Evolutionary conservation across 2,329 filamentous ascomycete species (phyloP).

Genomic region (Colletotrichum australisinense): DNA sequence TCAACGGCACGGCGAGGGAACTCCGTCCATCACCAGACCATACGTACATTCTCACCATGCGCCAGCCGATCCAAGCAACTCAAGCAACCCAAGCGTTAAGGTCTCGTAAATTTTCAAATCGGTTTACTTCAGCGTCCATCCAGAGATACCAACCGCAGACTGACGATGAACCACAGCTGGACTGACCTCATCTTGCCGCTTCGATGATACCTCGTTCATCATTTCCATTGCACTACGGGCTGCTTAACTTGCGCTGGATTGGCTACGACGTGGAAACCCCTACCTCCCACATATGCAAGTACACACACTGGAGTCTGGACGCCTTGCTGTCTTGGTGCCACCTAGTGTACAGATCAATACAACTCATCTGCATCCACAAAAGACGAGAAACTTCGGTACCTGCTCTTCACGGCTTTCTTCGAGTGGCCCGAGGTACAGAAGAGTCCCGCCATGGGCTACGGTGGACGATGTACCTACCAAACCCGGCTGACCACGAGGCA

Average conservation of each 20-base stretch:
- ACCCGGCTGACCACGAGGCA: slow-evolving; percentile 13
- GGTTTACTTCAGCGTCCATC: background rate
- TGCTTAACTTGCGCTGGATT: background rate
- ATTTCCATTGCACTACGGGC: background rate
- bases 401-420: background rate
- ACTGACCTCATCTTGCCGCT: slow-evolving; percentile 30
- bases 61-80: background rate
- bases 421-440: slow-evolving; percentile 19
- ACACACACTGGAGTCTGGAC: background rate
- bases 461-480: slow-evolving; percentile 19
- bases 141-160: background rate
- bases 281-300: background rate
- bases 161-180: background rate
- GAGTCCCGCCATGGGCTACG: background rate
- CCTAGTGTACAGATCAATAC: background rate
- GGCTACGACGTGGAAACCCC: background rate
- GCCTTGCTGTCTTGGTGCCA: background rate
- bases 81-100: background rate
- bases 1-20: background rate
- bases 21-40: background rate
- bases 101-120: background rate
- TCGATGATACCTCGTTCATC: slow-evolving; percentile 9
- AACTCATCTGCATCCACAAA: background rate
- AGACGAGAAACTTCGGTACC: slow-evolving; percentile 10
- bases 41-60: slow-evolving; percentile 1